A percentile compares a stretch with the other conserved stretches of the same genome.
These are phyloP conservation scores for Chlorociboria aeruginascens DNA, from an alignment of 495 filamentous ascomycete genomes.

Conservation along the genomic window DNA sequence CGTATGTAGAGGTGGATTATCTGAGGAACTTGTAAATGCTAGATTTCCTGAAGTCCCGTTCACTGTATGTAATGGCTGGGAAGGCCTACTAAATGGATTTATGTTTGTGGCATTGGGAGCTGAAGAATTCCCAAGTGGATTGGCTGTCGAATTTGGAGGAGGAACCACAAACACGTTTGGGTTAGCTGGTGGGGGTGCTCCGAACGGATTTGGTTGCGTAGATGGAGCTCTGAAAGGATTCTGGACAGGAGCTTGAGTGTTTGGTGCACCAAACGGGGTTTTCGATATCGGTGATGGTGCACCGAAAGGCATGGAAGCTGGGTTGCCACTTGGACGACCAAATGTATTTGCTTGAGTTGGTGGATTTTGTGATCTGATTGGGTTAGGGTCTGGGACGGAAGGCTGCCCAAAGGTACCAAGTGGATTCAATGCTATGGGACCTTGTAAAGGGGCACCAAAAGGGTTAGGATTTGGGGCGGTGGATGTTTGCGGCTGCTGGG, in stretches of 20 bases:
- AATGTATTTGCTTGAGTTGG: constrained; percentile 6
- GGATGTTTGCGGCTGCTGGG: not conserved
- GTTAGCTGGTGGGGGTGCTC: not conserved
- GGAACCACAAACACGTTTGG: not conserved
- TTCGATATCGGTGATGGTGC: not conserved
- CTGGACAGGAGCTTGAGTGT: not conserved
- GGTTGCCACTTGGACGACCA: not conserved
- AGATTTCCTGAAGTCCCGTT: too few species aligned
- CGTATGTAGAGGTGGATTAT: constrained; percentile 4
- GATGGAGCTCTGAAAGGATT: constrained; percentile 2
- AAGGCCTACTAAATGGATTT: constrained; percentile 3
- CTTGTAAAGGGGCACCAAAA: constrained; percentile 4
- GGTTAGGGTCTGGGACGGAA: not conserved
- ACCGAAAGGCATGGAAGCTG: constrained; percentile 4
- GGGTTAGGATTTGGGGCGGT: not conserved
- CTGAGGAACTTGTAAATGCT: not conserved
- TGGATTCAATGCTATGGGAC: not conserved
- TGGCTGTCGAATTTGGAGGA: not conserved
- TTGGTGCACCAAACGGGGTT: constrained; percentile 7
- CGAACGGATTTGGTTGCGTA: constrained; percentile 4
- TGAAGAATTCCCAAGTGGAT: constrained; percentile 1
- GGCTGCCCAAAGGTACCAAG: not conserved
- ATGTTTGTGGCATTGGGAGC: not conserved
- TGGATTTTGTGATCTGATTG: constrained; percentile 3
- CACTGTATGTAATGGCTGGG: not conserved